A percentile compares a stretch with the other conserved stretches of the same genome.
Evolutionary conservation across 768 basidiomycete genomes (phyloP).

Genomic region (Lanmaoa rubissima): DNA sequence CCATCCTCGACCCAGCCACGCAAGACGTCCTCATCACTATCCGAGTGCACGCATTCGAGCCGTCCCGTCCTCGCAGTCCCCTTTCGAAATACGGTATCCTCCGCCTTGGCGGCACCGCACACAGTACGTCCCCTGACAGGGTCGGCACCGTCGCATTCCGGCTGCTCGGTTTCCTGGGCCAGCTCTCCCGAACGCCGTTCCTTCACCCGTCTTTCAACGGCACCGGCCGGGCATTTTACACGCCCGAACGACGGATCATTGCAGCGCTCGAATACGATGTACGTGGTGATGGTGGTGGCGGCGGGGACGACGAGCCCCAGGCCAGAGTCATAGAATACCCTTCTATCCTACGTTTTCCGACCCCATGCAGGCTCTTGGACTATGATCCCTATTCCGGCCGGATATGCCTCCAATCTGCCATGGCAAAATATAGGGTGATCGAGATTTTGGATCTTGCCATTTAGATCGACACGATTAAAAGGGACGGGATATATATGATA

Average conservation of each 20-base stretch:
- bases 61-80: not conserved
- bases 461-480: not conserved
- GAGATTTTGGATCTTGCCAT: constrained; percentile 18
- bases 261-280: constrained; percentile 16
- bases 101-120: not conserved
- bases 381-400: constrained; percentile 23
- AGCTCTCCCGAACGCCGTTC: not conserved
- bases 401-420: constrained; percentile 6
- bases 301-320: too few relatives aligned
- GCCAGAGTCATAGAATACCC: constrained; percentile 5
- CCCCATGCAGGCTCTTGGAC: constrained; percentile 4
- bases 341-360: not conserved
- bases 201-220: constrained; percentile 15
- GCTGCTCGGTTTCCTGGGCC: not conserved
- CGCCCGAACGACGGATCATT: not conserved
- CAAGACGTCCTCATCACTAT: constrained; percentile 13
- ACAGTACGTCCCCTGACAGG: not conserved
- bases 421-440: not conserved
- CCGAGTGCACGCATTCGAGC: not conserved
- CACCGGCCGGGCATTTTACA: constrained; percentile 11
- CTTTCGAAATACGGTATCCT: constrained; percentile 7
- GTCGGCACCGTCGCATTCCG: constrained; percentile 13
- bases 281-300: not conserved
- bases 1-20: constrained; percentile 4
- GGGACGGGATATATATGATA: too few relatives aligned